A percentile compares a stretch with the other conserved stretches of the same genome.
These are phyloP conservation scores for Auxenochlorella pyrenoidosa DNA, from an alignment of 139 green algal genomes.

Conservation along the genomic window DNA sequence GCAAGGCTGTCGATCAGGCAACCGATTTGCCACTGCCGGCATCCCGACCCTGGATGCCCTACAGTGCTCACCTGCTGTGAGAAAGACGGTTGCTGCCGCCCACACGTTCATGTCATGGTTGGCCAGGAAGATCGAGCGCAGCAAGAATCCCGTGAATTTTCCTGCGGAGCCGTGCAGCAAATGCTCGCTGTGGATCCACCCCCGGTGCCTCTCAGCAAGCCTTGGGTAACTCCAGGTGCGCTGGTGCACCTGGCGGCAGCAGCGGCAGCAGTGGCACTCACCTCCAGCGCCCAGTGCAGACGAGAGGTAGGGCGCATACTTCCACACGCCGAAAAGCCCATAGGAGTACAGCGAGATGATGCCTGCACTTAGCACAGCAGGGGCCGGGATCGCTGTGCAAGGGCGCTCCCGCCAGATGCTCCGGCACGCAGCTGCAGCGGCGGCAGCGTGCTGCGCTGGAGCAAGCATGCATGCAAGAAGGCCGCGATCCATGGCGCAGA, in stretches of 20 bases:
- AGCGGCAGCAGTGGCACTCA: background rate
- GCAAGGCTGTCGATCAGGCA: too few species aligned
- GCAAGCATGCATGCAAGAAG: too few species aligned
- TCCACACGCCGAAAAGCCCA: background rate
- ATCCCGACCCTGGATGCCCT: too few species aligned
- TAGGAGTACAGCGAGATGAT: background rate
- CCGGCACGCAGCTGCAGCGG: too few species aligned
- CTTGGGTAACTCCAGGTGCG: background rate
- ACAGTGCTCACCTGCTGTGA: background rate
- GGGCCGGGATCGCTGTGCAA: too few species aligned
- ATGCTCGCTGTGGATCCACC: background rate
- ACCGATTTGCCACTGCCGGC: too few species aligned
- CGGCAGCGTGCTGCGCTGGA: too few species aligned
- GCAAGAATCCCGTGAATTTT: slow-evolving; percentile 13
- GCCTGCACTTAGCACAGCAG: too few species aligned
- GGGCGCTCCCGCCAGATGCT: too few species aligned
- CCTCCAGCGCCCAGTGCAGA: background rate
- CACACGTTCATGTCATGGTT: background rate
- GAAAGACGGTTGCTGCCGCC: slow-evolving; percentile 12
- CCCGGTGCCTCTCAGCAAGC: background rate
- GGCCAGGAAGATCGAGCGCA: slow-evolving; percentile 8
- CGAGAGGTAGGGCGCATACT: background rate
- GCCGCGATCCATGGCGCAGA: too few species aligned
- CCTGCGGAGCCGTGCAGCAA: background rate
- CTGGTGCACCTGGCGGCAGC: background rate